Base-by-base conservation (phyloP, 495 filamentous ascomycete genomes). In the Ramalina peruviana region DNA sequence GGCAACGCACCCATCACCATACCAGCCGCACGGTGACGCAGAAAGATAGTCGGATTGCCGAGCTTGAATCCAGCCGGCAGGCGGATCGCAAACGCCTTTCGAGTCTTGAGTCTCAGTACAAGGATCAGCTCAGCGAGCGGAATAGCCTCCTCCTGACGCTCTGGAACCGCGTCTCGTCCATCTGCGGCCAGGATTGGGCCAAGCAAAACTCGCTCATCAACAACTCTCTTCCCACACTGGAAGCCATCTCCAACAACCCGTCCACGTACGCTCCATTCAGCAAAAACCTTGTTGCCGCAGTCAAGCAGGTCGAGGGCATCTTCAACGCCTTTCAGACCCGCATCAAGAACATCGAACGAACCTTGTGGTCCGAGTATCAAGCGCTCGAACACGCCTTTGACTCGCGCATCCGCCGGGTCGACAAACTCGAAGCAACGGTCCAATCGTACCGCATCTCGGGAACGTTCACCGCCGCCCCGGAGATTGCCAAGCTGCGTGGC, bases 151-250 rank as follows among this genome's bases (percentile, higher is more conserved):
- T 95, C 25, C 75, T 93, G 12, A 72, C 78, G 13, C 71, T 96
- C 15, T 98, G 92, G 92, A 86, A 86, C 47, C 78, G 87, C 25
- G 72, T 98, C 13, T 85, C 83, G 3, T 68, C 80, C 9, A 80
- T 96, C 47, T 97, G 93, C 56, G 92, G 92, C 26, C 71, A 76
- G 0, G 92, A 97, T 60, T 98, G 92, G 92, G 79, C 84, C 0
- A 83, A 94, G 54, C 80, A 85, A 53, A 89, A 97, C 57, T 83
- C 81, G 52, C 77, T 93, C 38, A 86, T 96, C 60, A 86, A 90
- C 53, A 87, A 87, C 43, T 84, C 89, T 46, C 68, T 89, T 6
- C 85, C 87, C 0, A 84, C 81, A 33, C 68, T 92, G 43, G 88
- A 94, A 56, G 77, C 87, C 40, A 80, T 95, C 48, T 67, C 72